Evolutionary conservation across 371 early-diverging fungal species (phyloP).

Genomic region (Haplosporangium sp.): DNA sequence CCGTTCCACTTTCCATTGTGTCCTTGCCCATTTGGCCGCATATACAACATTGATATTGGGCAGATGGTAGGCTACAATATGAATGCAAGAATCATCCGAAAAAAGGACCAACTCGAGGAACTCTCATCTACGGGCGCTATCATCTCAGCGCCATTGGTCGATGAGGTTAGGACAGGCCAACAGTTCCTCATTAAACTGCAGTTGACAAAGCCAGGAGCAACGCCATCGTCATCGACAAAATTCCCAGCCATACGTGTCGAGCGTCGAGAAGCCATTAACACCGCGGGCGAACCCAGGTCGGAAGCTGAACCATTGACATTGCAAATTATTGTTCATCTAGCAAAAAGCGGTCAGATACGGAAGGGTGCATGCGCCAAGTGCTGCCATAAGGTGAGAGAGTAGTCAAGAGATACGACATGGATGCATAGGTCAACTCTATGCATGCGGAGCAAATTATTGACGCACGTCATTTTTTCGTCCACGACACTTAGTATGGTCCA

Average conservation of each 20-base stretch:
- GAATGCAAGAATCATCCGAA: conserved; percentile 51
- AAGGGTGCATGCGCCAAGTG: conserved; percentile 53
- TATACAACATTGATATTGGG: neutral
- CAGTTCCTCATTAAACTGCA: conserved; percentile 50
- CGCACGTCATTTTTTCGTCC: neutral
- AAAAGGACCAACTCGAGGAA: conserved; percentile 52
- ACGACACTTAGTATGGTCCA: conserved; percentile 23
- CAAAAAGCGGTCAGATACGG: conserved; percentile 40
- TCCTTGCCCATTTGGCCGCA: no score
- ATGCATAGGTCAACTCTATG: neutral
- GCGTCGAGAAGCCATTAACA: conserved; percentile 50
- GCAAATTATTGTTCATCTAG: conserved; percentile 43
- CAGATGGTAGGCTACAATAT: conserved; percentile 26
- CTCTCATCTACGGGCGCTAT: conserved; percentile 16
- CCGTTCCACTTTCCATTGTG: no score
- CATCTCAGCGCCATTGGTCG: conserved; percentile 19
- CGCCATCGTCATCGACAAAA: neutral
- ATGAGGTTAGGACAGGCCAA: conserved; percentile 49
- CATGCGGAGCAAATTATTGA: neutral
- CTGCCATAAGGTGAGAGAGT: conserved; percentile 42
- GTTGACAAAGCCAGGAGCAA: conserved; percentile 15
- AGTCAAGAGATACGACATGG: neutral
- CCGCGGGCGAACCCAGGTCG: conserved; percentile 36
- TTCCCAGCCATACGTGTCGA: conserved; percentile 49
- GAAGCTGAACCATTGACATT: conserved; percentile 37